Conservation (phyloP, 768 basidiomycete genomes). For the Pisolithus sp. region DNA sequence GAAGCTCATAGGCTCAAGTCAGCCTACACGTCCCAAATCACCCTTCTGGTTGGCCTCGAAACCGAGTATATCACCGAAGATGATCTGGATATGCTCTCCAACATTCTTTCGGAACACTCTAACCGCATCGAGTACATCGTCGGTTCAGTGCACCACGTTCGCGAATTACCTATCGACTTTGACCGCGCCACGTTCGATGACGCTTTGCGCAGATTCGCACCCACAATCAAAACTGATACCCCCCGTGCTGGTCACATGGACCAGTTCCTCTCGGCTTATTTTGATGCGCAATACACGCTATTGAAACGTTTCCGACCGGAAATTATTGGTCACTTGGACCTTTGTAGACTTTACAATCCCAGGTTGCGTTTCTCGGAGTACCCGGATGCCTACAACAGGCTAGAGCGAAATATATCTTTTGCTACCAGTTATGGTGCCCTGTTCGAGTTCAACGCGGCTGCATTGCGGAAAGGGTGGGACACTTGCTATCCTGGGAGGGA, state of each 20-base stretch:
- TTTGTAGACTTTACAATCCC: conserved; percentile 83
- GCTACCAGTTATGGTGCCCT: conserved; percentile 80
- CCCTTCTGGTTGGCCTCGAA: conserved; percentile 83
- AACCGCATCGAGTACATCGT: conserved; percentile 78
- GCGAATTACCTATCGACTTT: conserved; percentile 87
- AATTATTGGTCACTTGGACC: conserved; percentile 88
- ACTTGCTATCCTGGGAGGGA: conserved; percentile 80
- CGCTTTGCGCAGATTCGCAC: conserved; percentile 43
- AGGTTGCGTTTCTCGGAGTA: conserved; percentile 47
- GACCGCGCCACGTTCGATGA: conserved; percentile 63
- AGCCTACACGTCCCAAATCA: conserved; percentile 57
- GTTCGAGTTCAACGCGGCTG: conserved; percentile 91
- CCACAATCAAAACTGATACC: conserved; percentile 17
- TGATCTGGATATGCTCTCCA: conserved; percentile 56
- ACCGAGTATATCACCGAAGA: conserved; percentile 76
- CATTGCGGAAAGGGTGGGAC: conserved; percentile 86
- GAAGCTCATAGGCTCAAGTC: conserved; percentile 76
- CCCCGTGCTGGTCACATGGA: conserved; percentile 29
- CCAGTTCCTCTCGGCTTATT: conserved; percentile 59
- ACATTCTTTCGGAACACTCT: conserved; percentile 42
- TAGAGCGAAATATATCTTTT: conserved; percentile 68
- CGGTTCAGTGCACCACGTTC: conserved; percentile 90
- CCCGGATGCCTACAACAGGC: conserved; percentile 53
- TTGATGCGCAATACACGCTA: conserved; percentile 79
- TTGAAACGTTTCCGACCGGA: conserved; percentile 72